Evolutionary conservation across 805 yeast species (phyloP).

Genomic region (Candida quercuum): DNA sequence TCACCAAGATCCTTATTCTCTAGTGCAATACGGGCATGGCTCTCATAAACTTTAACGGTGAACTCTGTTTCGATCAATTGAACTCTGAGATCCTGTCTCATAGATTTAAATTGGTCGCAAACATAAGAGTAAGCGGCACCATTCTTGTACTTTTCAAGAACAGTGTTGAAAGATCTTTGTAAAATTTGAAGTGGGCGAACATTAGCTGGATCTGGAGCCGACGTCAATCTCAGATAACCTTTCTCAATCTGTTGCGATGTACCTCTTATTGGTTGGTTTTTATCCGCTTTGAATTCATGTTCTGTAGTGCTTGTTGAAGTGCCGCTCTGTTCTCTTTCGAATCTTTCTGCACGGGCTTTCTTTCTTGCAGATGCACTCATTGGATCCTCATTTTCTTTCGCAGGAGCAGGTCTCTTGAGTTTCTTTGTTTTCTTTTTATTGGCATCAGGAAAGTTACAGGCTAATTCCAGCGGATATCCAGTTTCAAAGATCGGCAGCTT

Average conservation of each 20-base stretch:
- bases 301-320: slow-evolving; percentile 16
- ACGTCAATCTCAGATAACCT: slow-evolving; percentile 75
- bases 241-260: slow-evolving; percentile 65
- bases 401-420: neutral
- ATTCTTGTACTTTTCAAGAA: slow-evolving; percentile 46
- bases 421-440: slow-evolving; percentile 1
- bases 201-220: slow-evolving; percentile 80
- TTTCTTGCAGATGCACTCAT: slow-evolving; percentile 24
- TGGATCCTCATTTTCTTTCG: slow-evolving; percentile 7
- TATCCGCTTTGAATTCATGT: slow-evolving; percentile 27
- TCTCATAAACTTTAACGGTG: slow-evolving; percentile 74
- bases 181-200: slow-evolving; percentile 73
- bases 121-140: slow-evolving; percentile 65
- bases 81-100: slow-evolving; percentile 90
- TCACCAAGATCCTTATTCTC: slow-evolving; percentile 85
- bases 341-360: slow-evolving; percentile 31
- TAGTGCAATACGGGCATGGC: slow-evolving; percentile 83
- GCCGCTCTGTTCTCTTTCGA: slow-evolving; percentile 21
- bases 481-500: slow-evolving; percentile 18
- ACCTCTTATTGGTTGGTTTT: slow-evolving; percentile 49
- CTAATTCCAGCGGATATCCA: slow-evolving; percentile 10
- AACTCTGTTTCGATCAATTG: slow-evolving; percentile 79
- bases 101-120: slow-evolving; percentile 86
- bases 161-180: slow-evolving; percentile 47
- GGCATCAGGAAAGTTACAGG: slow-evolving; percentile 9